These are phyloP conservation scores for Sutorius eximius DNA, from an alignment of 1,284 basidiomycete genomes.

Conservation along the genomic window DNA sequence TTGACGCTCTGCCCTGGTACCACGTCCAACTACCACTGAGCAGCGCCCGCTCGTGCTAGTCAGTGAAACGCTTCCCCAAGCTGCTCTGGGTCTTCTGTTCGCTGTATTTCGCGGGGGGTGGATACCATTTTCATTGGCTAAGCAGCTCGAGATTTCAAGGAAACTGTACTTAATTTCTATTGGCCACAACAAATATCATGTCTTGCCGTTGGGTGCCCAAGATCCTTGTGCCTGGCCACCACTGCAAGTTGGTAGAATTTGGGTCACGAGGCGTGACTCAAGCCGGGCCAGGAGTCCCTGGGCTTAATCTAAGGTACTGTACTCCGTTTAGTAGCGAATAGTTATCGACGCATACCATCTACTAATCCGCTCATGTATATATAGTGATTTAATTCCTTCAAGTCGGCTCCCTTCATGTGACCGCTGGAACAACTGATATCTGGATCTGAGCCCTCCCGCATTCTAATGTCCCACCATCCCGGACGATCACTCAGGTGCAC, in stretches of 20 bases:
- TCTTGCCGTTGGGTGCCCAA: background rate
- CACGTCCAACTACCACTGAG: slow-evolving; percentile 24
- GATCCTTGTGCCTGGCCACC: background rate
- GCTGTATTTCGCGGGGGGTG: background rate
- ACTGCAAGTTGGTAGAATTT: background rate
- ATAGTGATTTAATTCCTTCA: too few species aligned
- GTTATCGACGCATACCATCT: too few species aligned
- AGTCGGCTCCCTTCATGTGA: too few species aligned
- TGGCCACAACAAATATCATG: background rate
- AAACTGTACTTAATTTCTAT: background rate
- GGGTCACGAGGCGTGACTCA: too few species aligned
- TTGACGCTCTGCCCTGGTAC: slow-evolving; percentile 34
- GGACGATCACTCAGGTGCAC: too few species aligned
- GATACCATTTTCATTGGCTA: background rate
- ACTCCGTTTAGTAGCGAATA: too few species aligned
- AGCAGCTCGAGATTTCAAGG: background rate
- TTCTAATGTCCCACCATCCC: too few species aligned
- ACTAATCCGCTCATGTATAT: too few species aligned
- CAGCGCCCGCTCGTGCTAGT: background rate
- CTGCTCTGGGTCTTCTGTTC: background rate
- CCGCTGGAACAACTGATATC: too few species aligned
- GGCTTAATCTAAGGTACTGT: too few species aligned
- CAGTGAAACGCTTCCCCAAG: background rate
- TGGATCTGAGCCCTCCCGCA: too few species aligned
- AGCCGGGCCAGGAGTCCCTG: too few species aligned